These are phyloP conservation scores for Monosporascus sp. DNA, from an alignment of 2,329 filamentous ascomycete genomes.

Conservation along the genomic window DNA sequence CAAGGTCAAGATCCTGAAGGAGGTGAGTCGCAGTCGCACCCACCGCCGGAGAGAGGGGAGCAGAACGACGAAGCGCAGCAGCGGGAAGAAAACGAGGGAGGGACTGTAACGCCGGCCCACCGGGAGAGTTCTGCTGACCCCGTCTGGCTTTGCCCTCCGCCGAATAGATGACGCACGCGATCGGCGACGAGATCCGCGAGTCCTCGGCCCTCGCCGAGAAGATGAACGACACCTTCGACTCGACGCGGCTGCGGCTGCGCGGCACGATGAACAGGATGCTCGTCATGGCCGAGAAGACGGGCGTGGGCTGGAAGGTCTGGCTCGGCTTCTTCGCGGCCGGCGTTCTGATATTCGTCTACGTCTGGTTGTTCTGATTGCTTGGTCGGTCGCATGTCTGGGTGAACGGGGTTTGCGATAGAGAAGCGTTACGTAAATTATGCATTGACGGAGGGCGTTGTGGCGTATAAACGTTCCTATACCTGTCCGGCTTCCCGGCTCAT, in stretches of 20 bases:
- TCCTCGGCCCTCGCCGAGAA: constrained; percentile 83
- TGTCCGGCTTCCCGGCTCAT: neutral
- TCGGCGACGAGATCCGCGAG: constrained; percentile 92
- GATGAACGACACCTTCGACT: constrained; percentile 94
- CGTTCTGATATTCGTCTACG: constrained; percentile 78
- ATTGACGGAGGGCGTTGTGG: constrained; percentile 7
- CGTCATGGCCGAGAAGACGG: constrained; percentile 87
- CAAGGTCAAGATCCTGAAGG: constrained; percentile 85
- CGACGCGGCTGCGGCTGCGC: constrained; percentile 70
- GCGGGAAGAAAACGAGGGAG: constrained; percentile 1
- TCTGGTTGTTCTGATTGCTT: constrained; percentile 71
- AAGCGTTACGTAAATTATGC: neutral
- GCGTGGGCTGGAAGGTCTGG: constrained; percentile 96
- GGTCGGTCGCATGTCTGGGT: neutral
- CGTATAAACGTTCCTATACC: neutral
- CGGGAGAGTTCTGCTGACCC: too few species aligned
- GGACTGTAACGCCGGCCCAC: neutral
- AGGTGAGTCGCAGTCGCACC: constrained; percentile 53
- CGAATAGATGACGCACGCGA: constrained; percentile 76
- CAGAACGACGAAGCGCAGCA: constrained; percentile 7
- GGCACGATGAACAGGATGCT: constrained; percentile 98
- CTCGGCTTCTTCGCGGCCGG: constrained; percentile 81
- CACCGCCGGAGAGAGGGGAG: neutral
- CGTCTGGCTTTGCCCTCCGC: too few species aligned
- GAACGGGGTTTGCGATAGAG: neutral